phyloP scores from a whole-genome alignment of 371 early-diverging fungal species.

The Dipsacomyces acuminosporus region DNA sequence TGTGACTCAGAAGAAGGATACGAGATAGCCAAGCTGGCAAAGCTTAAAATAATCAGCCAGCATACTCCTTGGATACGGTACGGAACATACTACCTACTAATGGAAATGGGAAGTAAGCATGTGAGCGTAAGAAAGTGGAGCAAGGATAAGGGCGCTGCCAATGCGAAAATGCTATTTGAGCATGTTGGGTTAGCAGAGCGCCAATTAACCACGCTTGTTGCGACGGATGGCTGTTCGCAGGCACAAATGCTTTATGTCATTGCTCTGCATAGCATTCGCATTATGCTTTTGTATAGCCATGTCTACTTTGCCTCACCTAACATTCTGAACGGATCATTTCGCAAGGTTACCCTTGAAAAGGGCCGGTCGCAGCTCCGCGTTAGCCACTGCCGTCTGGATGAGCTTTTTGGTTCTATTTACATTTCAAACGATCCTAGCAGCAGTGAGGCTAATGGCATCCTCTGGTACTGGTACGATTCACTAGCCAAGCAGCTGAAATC shows the following conservation, averaged over 20 bases:
- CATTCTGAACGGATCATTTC: constrained; percentile 16
- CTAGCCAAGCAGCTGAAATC: constrained; percentile 10
- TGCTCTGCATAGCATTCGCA: constrained; percentile 21
- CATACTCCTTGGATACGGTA: background rate
- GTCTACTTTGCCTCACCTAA: constrained; percentile 18
- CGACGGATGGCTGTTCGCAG: constrained; percentile 26
- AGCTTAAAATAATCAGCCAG: background rate
- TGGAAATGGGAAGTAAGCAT: background rate
- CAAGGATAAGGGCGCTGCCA: background rate
- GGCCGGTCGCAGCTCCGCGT: constrained; percentile 3
- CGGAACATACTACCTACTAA: background rate
- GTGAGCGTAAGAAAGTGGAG: too few species aligned
- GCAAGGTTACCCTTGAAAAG: background rate
- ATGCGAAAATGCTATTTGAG: background rate
- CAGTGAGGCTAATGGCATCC: background rate
- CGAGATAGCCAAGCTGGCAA: background rate
- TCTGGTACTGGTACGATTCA: constrained; percentile 7
- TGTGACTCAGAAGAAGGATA: too few species aligned
- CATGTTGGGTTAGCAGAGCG: constrained; percentile 1
- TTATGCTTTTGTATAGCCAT: constrained; percentile 7
- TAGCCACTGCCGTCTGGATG: constrained; percentile 6
- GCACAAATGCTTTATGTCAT: constrained; percentile 13
- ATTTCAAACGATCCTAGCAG: background rate
- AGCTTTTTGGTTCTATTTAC: constrained; percentile 6
- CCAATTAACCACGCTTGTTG: background rate